Evolutionary conservation across 805 yeast genomes (phyloP).

Genomic region (Lipomyces chichibuensis): DNA sequence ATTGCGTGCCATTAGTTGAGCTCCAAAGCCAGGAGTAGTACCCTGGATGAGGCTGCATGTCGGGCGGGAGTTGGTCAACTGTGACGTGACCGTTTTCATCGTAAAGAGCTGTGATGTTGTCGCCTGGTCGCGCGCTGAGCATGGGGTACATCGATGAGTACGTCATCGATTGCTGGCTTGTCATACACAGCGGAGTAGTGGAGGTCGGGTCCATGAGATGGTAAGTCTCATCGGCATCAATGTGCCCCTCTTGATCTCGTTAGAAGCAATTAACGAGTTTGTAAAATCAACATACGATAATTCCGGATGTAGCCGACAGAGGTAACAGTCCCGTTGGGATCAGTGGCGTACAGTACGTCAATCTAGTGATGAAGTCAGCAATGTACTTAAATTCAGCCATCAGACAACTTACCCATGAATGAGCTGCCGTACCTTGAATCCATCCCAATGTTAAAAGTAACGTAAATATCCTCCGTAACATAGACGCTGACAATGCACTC

Average conservation of each 20-base stretch:
- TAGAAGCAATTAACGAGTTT: not conserved
- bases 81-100: conserved; percentile 37
- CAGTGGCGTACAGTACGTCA: conserved; percentile 26
- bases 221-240: conserved; percentile 34
- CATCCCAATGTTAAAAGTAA: not conserved
- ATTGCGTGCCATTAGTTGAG: conserved; percentile 20
- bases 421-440: conserved; percentile 8
- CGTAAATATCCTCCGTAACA: not conserved
- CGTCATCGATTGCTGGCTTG: conserved; percentile 21
- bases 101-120: conserved; percentile 29
- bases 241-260: conserved; percentile 29
- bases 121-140: conserved; percentile 33
- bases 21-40: conserved; percentile 35
- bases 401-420: conserved; percentile 28
- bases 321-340: conserved; percentile 18
- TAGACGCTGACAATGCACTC: not conserved
- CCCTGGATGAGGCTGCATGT: conserved; percentile 36
- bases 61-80: conserved; percentile 35
- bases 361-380: conserved; percentile 8
- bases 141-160: conserved; percentile 36
- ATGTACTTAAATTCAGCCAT: no score
- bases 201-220: conserved; percentile 29
- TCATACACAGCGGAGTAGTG: conserved; percentile 26
- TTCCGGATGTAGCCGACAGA: conserved; percentile 35
- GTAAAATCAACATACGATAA: conserved; percentile 17